phyloP scores from a whole-genome alignment of 495 filamentous ascomycete genomes.

The Podospora conica region DNA sequence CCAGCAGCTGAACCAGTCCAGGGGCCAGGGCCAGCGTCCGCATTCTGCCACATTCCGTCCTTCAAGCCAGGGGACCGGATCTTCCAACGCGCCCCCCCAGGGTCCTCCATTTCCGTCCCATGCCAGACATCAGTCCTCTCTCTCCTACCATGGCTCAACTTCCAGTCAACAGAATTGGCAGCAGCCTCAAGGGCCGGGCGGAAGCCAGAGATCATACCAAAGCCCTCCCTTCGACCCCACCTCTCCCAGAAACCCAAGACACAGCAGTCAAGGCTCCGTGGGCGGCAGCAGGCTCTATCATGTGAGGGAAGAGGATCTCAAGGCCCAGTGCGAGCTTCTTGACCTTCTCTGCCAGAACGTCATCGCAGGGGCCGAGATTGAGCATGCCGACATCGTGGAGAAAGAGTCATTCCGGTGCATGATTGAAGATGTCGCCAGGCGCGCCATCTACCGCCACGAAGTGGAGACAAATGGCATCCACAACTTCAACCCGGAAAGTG shows the following conservation, averaged over 20 bases:
- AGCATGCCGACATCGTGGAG: slow-evolving; percentile 46
- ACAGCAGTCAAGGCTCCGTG: slow-evolving; percentile 10
- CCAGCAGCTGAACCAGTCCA: background rate
- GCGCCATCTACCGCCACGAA: slow-evolving; percentile 48
- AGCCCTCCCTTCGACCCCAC: slow-evolving; percentile 12
- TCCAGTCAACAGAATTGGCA: slow-evolving; percentile 18
- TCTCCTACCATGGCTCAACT: slow-evolving; percentile 24
- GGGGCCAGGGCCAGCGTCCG: slow-evolving; percentile 19
- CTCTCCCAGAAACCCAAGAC: slow-evolving; percentile 12
- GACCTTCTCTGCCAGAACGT: slow-evolving; percentile 37
- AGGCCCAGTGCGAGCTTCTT: slow-evolving; percentile 40
- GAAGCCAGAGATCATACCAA: slow-evolving; percentile 9
- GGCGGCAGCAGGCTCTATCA: slow-evolving; percentile 15
- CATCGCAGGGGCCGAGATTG: slow-evolving; percentile 43
- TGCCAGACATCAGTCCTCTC: slow-evolving; percentile 26
- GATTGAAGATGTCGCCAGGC: slow-evolving; percentile 52
- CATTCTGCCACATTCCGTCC: slow-evolving; percentile 24
- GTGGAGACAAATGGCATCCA: slow-evolving; percentile 22
- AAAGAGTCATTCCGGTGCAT: slow-evolving; percentile 56
- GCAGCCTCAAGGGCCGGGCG: slow-evolving; percentile 11
- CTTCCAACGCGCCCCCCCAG: slow-evolving; percentile 2
- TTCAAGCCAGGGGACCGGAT: slow-evolving; percentile 11
- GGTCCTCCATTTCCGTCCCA: slow-evolving; percentile 7
- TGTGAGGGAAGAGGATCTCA: slow-evolving; percentile 31
- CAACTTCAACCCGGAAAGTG: slow-evolving; percentile 41